Evolutionary conservation across 306 rosid species (phyloP).

Genomic region (Malus orientalis): DNA sequence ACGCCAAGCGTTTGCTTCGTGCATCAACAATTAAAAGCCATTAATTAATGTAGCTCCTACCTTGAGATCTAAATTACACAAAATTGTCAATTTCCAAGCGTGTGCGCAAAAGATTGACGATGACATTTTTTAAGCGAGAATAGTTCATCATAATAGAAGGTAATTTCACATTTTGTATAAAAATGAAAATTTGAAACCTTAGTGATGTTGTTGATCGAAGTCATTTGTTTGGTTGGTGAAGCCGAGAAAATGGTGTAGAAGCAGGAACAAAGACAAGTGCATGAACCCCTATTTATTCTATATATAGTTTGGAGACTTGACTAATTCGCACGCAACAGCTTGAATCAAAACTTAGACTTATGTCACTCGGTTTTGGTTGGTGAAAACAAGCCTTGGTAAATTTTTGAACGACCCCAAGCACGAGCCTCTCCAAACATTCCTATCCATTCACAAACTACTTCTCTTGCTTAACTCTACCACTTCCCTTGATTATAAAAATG

Average conservation of each 20-base stretch:
- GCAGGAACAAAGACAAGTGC: slow-evolving; percentile 14
- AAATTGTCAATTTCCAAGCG: not conserved
- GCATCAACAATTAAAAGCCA: too few relatives aligned
- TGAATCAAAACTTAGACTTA: not conserved
- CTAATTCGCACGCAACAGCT: not conserved
- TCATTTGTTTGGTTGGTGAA: slow-evolving; percentile 11
- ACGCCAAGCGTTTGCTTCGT: too few relatives aligned
- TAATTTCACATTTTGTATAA: not conserved
- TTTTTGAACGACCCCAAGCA: slow-evolving; percentile 6
- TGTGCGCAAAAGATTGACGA: not conserved
- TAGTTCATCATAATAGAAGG: too few relatives aligned
- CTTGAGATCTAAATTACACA: not conserved
- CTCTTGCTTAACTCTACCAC: not conserved
- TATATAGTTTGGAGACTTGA: not conserved
- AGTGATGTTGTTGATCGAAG: not conserved
- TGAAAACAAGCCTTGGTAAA: not conserved
- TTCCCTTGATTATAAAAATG: not conserved
- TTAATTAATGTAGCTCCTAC: too few relatives aligned
- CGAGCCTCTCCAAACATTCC: slow-evolving; percentile 6
- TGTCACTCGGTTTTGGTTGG: slow-evolving; percentile 15
- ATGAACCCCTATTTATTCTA: not conserved
- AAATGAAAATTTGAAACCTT: not conserved
- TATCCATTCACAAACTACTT: not conserved
- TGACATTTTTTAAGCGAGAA: too few relatives aligned
- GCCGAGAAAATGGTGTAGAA: slow-evolving; percentile 12